Evolutionary conservation across 768 basidiomycete species (phyloP).

Genomic region (Lactifluus volemus): DNA sequence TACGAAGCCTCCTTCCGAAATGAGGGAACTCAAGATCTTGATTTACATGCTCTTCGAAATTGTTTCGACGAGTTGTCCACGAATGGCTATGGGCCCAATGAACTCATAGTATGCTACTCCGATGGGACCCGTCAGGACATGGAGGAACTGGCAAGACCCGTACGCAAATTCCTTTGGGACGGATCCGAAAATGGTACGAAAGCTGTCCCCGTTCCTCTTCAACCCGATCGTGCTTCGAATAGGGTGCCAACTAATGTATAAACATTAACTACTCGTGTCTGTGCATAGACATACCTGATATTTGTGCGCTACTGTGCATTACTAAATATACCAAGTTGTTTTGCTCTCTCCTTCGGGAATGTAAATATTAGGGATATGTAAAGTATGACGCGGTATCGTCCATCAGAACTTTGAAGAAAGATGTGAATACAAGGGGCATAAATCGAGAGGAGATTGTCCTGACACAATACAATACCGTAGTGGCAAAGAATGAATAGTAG

Average conservation of each 20-base stretch:
- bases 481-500: not conserved
- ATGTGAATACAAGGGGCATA: not conserved
- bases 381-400: not conserved
- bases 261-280: not conserved
- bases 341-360: too few relatives aligned
- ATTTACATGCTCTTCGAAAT: slow-evolving; percentile 9
- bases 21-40: not conserved
- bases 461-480: not conserved
- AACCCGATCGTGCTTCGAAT: not conserved
- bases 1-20: slow-evolving; percentile 15
- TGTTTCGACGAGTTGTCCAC: slow-evolving; percentile 1
- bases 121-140: slow-evolving; percentile 15
- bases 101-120: slow-evolving; percentile 20
- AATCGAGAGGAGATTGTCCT: not conserved
- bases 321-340: not conserved
- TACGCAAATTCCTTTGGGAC: slow-evolving; percentile 17
- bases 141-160: slow-evolving; percentile 13
- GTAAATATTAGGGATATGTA: not conserved
- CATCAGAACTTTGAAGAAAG: not conserved
- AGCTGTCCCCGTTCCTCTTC: slow-evolving; percentile 9
- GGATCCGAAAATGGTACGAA: slow-evolving; percentile 11
- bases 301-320: not conserved
- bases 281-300: not conserved
- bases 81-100: not conserved
- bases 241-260: too few relatives aligned